A percentile compares a stretch with the other conserved stretches of the same genome.
phyloP scores from a whole-genome alignment of 2,329 filamentous ascomycete genomes.

The Hansfordia pulvinata region DNA sequence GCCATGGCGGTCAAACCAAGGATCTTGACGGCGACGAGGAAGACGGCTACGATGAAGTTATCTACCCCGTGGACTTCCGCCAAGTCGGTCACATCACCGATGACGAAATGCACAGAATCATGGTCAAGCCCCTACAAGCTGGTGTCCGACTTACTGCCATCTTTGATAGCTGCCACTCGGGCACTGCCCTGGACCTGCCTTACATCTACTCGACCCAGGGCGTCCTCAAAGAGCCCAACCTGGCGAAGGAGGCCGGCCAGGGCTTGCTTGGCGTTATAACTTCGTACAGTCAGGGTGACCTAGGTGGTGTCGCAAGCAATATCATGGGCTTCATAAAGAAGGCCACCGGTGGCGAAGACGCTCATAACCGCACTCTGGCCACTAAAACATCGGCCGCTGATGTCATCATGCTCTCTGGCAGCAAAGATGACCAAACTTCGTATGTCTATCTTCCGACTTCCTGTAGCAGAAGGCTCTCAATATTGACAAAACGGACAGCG shows the following conservation, averaged over 20 bases:
- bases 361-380: slow-evolving; percentile 65
- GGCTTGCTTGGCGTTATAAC: slow-evolving; percentile 60
- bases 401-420: slow-evolving; percentile 96
- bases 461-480: neutral
- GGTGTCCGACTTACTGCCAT: slow-evolving; percentile 78
- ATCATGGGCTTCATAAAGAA: slow-evolving; percentile 83
- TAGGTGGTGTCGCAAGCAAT: slow-evolving; percentile 66
- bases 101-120: slow-evolving; percentile 64
- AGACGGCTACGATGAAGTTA: slow-evolving; percentile 66
- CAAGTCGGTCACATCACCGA: slow-evolving; percentile 61
- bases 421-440: slow-evolving; percentile 91
- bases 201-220: slow-evolving; percentile 74
- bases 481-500: slow-evolving; percentile 40
- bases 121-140: slow-evolving; percentile 63
- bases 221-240: slow-evolving; percentile 67
- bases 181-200: slow-evolving; percentile 62
- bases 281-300: slow-evolving; percentile 71
- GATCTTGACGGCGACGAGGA: slow-evolving; percentile 65
- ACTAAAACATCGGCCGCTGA: slow-evolving; percentile 93
- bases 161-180: slow-evolving; percentile 72
- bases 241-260: slow-evolving; percentile 66
- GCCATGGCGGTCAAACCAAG: slow-evolving; percentile 63
- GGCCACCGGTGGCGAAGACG: slow-evolving; percentile 61
- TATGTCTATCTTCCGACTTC: slow-evolving; percentile 30
- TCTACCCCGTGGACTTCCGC: slow-evolving; percentile 65